Evolutionary conservation across 805 yeast species (phyloP), one percentile per base, ranked within the genome.

Genomic region (Cyberlindnera samutprakarnensis): DNA sequence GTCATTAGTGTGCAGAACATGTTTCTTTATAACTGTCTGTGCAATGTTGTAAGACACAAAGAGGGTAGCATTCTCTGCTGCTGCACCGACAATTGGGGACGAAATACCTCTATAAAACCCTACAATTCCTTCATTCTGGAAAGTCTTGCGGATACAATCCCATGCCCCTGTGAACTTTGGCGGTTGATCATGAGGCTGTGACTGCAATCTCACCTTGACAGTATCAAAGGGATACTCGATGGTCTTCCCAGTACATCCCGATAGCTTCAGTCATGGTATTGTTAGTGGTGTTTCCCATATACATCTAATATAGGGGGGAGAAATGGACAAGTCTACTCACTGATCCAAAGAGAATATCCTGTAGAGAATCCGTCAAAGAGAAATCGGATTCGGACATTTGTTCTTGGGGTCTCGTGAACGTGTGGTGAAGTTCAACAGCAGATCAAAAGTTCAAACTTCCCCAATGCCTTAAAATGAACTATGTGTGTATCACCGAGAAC

Each of bases 191-290:
- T 75, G 61, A 7, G 87, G 79, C 49, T 84, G 92, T 2, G 86
- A 72, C 50, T 81, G 90, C 19, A 90, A 64, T 36, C 96, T 66
- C 4, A 88, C 97, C 56, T 88, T 88, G 27, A 87, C 70, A 0
- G 96, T 90, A 49, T 88, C 97, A 44, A 88, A 86, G 0, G 97
- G 97, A 47, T 78, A 88, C 55, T 88, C 97, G 11, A 88, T 71
- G 19, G 81, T 46, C 53, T 88, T 90, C 2, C 95, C 96, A 4
- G 75, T 56, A 34, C 85, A 79, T 12, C 97, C 97, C 1, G 96
- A 66, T 8, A 51, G 17, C 54, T 51, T 18, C 22, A 16, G 16
- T 13, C 5, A 18, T 9, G 14, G 20, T 12, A 15, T 10, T 26
- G 33, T 30, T 23, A 25, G 27, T 24, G 13, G 11, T 21, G 14